A percentile compares a stretch with the other conserved stretches of the same genome.
These are phyloP conservation scores for Trichoderma cornu-damae DNA, from an alignment of 2,329 filamentous ascomycete genomes.

Conservation along the genomic window DNA sequence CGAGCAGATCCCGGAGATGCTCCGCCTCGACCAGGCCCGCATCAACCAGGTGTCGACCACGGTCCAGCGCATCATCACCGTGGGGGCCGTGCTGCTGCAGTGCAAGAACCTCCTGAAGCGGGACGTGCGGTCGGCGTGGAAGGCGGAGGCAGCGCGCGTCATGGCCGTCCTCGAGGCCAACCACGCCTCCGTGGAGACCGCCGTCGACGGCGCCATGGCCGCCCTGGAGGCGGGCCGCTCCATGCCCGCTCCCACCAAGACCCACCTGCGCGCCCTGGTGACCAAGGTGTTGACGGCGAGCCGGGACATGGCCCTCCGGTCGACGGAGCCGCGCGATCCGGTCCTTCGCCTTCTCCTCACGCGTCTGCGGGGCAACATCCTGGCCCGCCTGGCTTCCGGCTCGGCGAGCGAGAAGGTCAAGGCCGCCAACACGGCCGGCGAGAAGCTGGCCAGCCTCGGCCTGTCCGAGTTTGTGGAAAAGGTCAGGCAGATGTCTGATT, in stretches of 20 bases:
- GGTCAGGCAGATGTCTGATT: conserved; percentile 64
- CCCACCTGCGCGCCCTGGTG: conserved; percentile 53
- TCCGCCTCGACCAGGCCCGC: conserved; percentile 62
- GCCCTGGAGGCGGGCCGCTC: conserved; percentile 57
- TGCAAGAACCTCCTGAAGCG: conserved; percentile 80
- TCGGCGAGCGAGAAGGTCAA: conserved; percentile 66
- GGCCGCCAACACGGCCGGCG: conserved; percentile 62
- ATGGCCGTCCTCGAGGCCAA: conserved; percentile 61
- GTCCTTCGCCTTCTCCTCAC: conserved; percentile 63
- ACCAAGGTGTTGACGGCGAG: conserved; percentile 51
- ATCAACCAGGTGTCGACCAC: conserved; percentile 42
- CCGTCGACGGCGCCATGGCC: conserved; percentile 56
- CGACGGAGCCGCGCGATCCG: conserved; percentile 47
- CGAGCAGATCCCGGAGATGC: conserved; percentile 64
- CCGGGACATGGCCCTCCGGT: conserved; percentile 39
- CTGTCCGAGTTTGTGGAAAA: conserved; percentile 68
- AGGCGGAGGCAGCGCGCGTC: conserved; percentile 65
- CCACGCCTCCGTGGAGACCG: conserved; percentile 46
- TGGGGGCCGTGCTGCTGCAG: conserved; percentile 69
- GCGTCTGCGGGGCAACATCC: conserved; percentile 61
- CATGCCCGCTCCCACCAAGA: conserved; percentile 60
- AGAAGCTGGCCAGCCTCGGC: conserved; percentile 64
- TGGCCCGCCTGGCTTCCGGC: conserved; percentile 58
- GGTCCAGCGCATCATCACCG: conserved; percentile 58
- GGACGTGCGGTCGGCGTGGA: conserved; percentile 73